A percentile compares a stretch with the other conserved stretches of the same genome.
Evolutionary conservation across 2,329 filamentous ascomycete species (phyloP).

Genomic region (Tolypocladium tropicale): DNA sequence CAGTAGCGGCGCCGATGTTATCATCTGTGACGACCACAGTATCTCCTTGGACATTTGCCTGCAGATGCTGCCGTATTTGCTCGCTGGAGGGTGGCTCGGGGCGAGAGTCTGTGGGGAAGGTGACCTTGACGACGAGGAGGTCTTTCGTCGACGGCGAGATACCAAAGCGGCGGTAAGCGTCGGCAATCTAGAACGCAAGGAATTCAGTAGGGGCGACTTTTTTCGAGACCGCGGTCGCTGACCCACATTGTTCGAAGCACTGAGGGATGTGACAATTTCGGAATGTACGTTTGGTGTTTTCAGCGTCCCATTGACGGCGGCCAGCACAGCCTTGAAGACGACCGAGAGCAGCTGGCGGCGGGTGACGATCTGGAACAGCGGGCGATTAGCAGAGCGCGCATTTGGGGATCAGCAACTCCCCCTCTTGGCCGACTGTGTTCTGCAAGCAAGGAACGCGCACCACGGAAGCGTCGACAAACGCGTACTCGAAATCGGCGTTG

Average conservation of each 20-base stretch:
- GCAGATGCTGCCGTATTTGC: constrained; percentile 49
- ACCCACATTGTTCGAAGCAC: constrained; percentile 68
- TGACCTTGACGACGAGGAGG: constrained; percentile 75
- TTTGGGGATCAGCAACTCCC: neutral
- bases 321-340: constrained; percentile 65
- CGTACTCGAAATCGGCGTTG: constrained; percentile 83
- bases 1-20: constrained; percentile 46
- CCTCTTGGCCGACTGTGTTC: neutral
- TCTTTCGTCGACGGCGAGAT: constrained; percentile 59
- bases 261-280: constrained; percentile 74
- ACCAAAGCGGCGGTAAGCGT: constrained; percentile 83
- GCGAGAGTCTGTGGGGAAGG: constrained; percentile 34
- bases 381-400: neutral
- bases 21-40: constrained; percentile 51
- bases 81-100: constrained; percentile 33
- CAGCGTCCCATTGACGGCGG: constrained; percentile 48
- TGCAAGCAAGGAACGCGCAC: constrained; percentile 34
- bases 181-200: constrained; percentile 58
- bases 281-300: constrained; percentile 82
- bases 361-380: constrained; percentile 61
- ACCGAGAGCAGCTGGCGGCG: constrained; percentile 64
- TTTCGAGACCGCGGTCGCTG: neutral
- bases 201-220: constrained; percentile 3
- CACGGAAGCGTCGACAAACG: constrained; percentile 77
- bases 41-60: constrained; percentile 49